Base-by-base conservation (phyloP, 345 rosid species). In the Syzygium aqueum region DNA sequence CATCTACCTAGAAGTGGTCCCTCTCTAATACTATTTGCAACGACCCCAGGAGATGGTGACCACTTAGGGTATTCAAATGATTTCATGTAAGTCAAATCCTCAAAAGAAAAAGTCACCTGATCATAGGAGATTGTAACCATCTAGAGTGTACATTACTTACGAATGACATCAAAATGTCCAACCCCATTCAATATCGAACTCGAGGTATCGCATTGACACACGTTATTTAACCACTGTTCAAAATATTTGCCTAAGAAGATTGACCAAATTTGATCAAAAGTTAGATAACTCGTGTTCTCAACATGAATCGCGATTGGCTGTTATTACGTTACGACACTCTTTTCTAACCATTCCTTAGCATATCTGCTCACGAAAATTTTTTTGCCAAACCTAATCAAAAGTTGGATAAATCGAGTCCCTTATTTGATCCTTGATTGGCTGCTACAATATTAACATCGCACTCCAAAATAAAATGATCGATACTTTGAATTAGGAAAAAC, bases 391-490 rank as follows among this genome's bases (percentile, higher is more conserved):
- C 25, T 33, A 33, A 67, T 67, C 43, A 21, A 67, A 67, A 33
- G 25, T 21, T 17, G 9, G 13, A 4, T 67, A 67, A 67, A 2
- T 15, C 40, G 8, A 28, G 77, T 33, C 77, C 46, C 13, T 33
- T 33, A 33, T 67, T 11, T 2, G 25, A 5, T 2, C 46, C 46
- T 67, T 17, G 49, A 67, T 33, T 0, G 25, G 23, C 0, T 0
- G 46, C 25, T 33, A 8, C 23, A 8, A 33, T 8, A 23, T 33
- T 17, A 33, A 33, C 40, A 67, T 67, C 2, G 0, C 0, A 0
- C 46, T 33, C 25, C 9, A 67, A 6, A 6, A 17, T 33, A 33
- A 67, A 33, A 67, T 33, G 46, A 5, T 43, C 1, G 6, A 43
- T 43, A 43, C 8, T 3, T 3, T 67, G 22, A 67, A 33, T 33